Evolutionary conservation across 2,329 filamentous ascomycete genomes (phyloP).

Genomic region (Penicillium sp.): DNA sequence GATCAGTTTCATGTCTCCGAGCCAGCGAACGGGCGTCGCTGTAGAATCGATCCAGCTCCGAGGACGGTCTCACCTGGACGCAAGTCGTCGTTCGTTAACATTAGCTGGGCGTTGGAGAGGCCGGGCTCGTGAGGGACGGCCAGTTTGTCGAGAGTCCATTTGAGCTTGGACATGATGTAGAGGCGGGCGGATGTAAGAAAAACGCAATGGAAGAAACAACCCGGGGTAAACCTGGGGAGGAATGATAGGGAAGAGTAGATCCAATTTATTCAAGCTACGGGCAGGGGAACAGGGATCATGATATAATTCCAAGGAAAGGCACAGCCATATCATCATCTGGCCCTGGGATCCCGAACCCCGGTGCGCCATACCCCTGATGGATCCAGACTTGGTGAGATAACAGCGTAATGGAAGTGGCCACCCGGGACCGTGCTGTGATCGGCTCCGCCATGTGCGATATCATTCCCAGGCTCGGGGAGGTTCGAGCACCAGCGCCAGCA

Average conservation of each 20-base stretch:
- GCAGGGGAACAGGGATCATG: constrained; percentile 3
- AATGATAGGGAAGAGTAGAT: not conserved
- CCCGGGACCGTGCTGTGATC: constrained; percentile 3
- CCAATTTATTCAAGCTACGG: not conserved
- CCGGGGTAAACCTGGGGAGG: not conserved
- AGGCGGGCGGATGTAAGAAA: not conserved
- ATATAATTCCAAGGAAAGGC: constrained; percentile 16
- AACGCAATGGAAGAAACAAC: not conserved
- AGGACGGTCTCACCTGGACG: constrained; percentile 55
- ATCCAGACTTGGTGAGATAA: constrained; percentile 13
- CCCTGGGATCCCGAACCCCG: constrained; percentile 5
- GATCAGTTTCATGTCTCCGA: constrained; percentile 4
- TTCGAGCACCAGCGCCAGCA: constrained; percentile 8
- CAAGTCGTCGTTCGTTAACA: constrained; percentile 82
- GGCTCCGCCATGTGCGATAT: constrained; percentile 4
- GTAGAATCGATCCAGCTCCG: not conserved
- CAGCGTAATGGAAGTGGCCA: constrained; percentile 2
- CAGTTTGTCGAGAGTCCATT: constrained; percentile 53
- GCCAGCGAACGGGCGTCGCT: too few species aligned
- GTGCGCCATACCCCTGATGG: constrained; percentile 9
- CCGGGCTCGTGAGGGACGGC: constrained; percentile 74
- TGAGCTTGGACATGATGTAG: constrained; percentile 27
- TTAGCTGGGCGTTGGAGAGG: constrained; percentile 73
- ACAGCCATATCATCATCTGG: constrained; percentile 10
- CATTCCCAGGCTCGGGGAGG: not conserved